Evolutionary conservation across 768 basidiomycete species (phyloP).

Genomic region (Serendipita sp.): DNA sequence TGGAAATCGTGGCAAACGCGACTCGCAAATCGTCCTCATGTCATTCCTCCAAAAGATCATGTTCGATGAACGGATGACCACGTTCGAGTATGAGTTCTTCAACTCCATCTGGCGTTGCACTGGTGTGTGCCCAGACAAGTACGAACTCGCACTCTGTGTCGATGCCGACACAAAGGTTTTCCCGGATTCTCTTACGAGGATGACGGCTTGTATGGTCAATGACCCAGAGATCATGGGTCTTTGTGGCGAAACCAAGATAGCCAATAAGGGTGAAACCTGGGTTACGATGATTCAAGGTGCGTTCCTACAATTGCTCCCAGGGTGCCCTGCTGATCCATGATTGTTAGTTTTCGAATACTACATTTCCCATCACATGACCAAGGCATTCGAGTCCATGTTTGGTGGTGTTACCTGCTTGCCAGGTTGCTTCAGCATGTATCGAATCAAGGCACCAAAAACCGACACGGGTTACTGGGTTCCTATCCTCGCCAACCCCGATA

Average conservation of each 20-base stretch:
- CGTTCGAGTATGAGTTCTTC: slow-evolving; percentile 99
- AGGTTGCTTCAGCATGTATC: slow-evolving; percentile 99
- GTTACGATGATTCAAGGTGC: slow-evolving; percentile 99
- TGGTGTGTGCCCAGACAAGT: slow-evolving; percentile 89
- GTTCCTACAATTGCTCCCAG: slow-evolving; percentile 17
- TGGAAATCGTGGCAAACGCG: slow-evolving; percentile 96
- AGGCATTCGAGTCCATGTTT: slow-evolving; percentile 99
- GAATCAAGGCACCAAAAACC: slow-evolving; percentile 98
- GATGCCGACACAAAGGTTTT: slow-evolving; percentile 98
- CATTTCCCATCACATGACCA: slow-evolving; percentile 97
- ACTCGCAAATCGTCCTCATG: slow-evolving; percentile 97
- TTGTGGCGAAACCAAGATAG: slow-evolving; percentile 99
- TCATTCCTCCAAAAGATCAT: slow-evolving; percentile 96
- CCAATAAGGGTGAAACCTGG: slow-evolving; percentile 96
- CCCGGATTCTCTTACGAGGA: slow-evolving; percentile 90
- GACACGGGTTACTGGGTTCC: slow-evolving; percentile 95
- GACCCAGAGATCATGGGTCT: slow-evolving; percentile 98
- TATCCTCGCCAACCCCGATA: slow-evolving; percentile 94
- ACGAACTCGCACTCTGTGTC: slow-evolving; percentile 88
- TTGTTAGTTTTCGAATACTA: slow-evolving; percentile 93
- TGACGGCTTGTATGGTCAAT: slow-evolving; percentile 93
- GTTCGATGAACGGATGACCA: slow-evolving; percentile 99
- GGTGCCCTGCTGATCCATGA: background rate
- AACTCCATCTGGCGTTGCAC: slow-evolving; percentile 93
- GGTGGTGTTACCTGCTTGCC: slow-evolving; percentile 99